A percentile compares a stretch with the other conserved stretches of the same genome.
phyloP scores from a whole-genome alignment of 2,329 filamentous ascomycete species.

The Penicillium aurantiogriseum region DNA sequence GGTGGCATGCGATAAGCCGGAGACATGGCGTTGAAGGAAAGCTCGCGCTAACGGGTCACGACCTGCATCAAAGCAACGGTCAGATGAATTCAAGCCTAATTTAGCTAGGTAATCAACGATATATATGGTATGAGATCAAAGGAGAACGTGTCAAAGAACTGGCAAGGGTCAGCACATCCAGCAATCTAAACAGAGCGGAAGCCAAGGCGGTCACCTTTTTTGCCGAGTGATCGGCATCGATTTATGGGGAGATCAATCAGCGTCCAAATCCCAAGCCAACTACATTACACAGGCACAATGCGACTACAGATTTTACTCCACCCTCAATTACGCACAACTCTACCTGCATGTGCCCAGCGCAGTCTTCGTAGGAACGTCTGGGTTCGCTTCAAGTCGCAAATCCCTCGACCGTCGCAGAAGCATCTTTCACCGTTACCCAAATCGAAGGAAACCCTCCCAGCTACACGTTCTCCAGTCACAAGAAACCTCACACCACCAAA shows the following conservation, averaged over 20 bases:
- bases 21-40: conserved; percentile 24
- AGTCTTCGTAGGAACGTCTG: conserved; percentile 29
- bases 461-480: conserved; percentile 12
- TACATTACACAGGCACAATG: conserved; percentile 21
- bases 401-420: conserved; percentile 23
- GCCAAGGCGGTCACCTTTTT: conserved; percentile 3
- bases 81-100: not conserved
- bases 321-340: conserved; percentile 30
- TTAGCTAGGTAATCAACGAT: conserved; percentile 9
- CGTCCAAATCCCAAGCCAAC: conserved; percentile 6
- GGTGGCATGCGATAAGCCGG: conserved; percentile 29
- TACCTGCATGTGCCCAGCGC: conserved; percentile 28
- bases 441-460: conserved; percentile 20
- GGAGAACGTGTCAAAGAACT: not conserved
- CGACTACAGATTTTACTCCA: conserved; percentile 28
- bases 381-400: conserved; percentile 32
- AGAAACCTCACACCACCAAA: conserved; percentile 22
- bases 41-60: conserved; percentile 15
- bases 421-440: conserved; percentile 20
- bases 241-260: conserved; percentile 7
- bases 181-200: conserved; percentile 1
- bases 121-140: not conserved
- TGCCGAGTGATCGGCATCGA: conserved; percentile 4
- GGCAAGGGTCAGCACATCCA: not conserved
- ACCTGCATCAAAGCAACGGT: not conserved